Evolutionary conservation across 1,284 basidiomycete species (phyloP).

Genomic region (Ustilago lituana): DNA sequence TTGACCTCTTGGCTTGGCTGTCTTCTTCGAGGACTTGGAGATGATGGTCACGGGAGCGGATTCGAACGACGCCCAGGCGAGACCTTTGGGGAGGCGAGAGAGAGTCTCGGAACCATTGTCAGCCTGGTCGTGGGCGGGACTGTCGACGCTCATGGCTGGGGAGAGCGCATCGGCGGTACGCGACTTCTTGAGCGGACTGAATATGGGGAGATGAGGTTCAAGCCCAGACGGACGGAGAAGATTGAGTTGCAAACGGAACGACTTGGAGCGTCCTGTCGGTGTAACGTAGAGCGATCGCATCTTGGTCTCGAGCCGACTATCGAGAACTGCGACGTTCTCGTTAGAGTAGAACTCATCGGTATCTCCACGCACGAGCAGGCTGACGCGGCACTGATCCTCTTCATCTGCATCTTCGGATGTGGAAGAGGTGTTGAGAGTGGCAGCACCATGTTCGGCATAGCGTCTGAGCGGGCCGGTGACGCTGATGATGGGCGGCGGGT

Average conservation of each 20-base stretch:
- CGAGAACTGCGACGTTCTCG: slow-evolving; percentile 65
- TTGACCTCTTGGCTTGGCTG: slow-evolving; percentile 91
- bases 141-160: slow-evolving; percentile 20
- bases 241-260: slow-evolving; percentile 80
- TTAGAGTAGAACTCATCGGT: slow-evolving; percentile 74
- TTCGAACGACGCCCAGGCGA: slow-evolving; percentile 83
- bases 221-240: slow-evolving; percentile 49
- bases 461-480: slow-evolving; percentile 76
- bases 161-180: slow-evolving; percentile 26
- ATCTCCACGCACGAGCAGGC: slow-evolving; percentile 85
- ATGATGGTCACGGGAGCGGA: slow-evolving; percentile 92
- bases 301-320: slow-evolving; percentile 76
- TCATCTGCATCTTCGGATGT: slow-evolving; percentile 33
- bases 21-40: slow-evolving; percentile 96
- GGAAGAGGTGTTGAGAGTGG: slow-evolving; percentile 29
- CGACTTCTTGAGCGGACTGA: slow-evolving; percentile 46
- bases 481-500: slow-evolving; percentile 85
- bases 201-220: slow-evolving; percentile 41
- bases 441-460: slow-evolving; percentile 46
- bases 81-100: slow-evolving; percentile 34
- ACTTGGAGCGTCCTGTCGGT: slow-evolving; percentile 86
- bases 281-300: slow-evolving; percentile 91
- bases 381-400: slow-evolving; percentile 69
- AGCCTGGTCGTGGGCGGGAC: slow-evolving; percentile 15
- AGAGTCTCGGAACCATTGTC: slow-evolving; percentile 27